phyloP scores from a whole-genome alignment of 129 eudicot genomes.

The Pulicaria dysenterica region DNA sequence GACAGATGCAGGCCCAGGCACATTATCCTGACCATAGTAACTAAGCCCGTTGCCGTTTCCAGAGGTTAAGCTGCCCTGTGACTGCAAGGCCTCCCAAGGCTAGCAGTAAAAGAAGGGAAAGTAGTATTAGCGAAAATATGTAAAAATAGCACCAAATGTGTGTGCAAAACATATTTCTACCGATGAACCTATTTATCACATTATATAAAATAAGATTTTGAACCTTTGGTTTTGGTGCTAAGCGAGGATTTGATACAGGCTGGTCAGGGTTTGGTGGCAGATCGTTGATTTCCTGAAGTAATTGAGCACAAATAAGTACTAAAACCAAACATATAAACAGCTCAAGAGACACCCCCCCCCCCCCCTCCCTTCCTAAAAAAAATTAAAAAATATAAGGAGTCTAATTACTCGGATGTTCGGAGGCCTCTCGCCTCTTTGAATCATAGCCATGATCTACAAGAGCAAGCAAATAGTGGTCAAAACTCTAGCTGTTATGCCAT shows the following conservation, averaged over 20 bases:
- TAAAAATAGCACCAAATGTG: neutral
- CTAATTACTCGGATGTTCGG: slow-evolving; percentile 74
- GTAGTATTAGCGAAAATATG: neutral
- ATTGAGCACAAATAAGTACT: slow-evolving; percentile 13
- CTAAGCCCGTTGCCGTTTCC: slow-evolving; percentile 30
- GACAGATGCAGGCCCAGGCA: slow-evolving; percentile 23
- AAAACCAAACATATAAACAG: neutral
- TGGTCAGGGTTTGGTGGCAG: slow-evolving; percentile 94
- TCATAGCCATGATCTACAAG: slow-evolving; percentile 87
- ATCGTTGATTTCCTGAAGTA: slow-evolving; percentile 79
- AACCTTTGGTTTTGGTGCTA: slow-evolving; percentile 86
- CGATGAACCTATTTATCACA: neutral
- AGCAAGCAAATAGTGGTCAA: neutral
- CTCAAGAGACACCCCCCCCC: neutral
- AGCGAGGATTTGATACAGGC: slow-evolving; percentile 79
- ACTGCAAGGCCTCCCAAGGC: slow-evolving; percentile 78
- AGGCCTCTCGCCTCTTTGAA: slow-evolving; percentile 97
- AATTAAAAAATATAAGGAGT: too few species aligned
- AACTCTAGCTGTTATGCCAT: slow-evolving; percentile 7
- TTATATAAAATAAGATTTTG: neutral
- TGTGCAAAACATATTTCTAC: neutral
- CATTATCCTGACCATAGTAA: slow-evolving; percentile 34
- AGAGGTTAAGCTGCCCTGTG: slow-evolving; percentile 44
- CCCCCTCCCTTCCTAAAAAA: too few species aligned
- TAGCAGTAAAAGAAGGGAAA: slow-evolving; percentile 24